A percentile compares a stretch with the other conserved stretches of the same genome.
phyloP scores from a whole-genome alignment of 257 asterid species.

The Solanum medicagineum region DNA sequence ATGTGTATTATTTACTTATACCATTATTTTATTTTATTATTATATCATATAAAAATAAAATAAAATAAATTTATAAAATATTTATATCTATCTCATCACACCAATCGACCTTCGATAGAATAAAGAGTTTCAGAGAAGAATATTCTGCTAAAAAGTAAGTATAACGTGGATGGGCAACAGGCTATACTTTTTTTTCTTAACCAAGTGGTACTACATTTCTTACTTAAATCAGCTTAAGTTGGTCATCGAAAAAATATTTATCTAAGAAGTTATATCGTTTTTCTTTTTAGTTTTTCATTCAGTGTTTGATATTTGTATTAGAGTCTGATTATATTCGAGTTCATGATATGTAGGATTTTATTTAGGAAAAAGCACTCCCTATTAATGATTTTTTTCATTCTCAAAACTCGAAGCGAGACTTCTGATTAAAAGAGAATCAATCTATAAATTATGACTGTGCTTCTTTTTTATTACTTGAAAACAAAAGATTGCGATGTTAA shows the following conservation, averaged over 20 bases:
- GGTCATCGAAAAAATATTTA: background rate
- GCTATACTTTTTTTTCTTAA: background rate
- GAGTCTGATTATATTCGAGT: too few relatives aligned
- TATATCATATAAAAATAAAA: too few relatives aligned
- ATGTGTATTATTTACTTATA: too few relatives aligned
- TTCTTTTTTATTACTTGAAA: background rate
- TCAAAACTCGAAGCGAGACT: too few relatives aligned
- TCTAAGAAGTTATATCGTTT: background rate
- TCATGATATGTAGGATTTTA: fast-evolving
- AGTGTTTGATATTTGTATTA: too few relatives aligned
- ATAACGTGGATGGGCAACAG: background rate
- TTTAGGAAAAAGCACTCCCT: too few relatives aligned
- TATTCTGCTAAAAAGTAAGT: background rate
- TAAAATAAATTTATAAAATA: too few relatives aligned
- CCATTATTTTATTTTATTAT: too few relatives aligned
- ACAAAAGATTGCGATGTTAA: background rate
- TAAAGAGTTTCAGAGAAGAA: background rate
- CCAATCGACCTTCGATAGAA: background rate
- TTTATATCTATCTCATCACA: too few relatives aligned
- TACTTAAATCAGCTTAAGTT: background rate
- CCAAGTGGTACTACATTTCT: background rate
- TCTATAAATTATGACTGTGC: background rate
- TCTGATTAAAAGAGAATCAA: too few relatives aligned
- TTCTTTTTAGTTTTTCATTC: fast-evolving
- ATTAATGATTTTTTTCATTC: too few relatives aligned